These are phyloP conservation scores for Durio zibethinus DNA, from an alignment of 345 rosid genomes.

Conservation along the genomic window DNA sequence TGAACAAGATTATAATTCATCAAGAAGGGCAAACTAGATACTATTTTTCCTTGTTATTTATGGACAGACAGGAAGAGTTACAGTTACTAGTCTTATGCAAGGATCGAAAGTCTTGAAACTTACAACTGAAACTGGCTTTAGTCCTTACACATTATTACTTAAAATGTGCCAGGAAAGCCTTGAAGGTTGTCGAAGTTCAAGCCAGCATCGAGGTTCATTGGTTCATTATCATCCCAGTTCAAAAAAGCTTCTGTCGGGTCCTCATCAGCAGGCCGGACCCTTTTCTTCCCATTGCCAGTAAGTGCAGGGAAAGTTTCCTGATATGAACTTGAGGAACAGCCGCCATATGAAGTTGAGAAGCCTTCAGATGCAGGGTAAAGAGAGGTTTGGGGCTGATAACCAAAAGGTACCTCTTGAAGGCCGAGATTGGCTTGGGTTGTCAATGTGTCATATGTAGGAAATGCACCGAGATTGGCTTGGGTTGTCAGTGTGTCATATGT, in stretches of 20 bases:
- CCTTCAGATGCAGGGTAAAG: background rate
- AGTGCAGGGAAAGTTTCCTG: background rate
- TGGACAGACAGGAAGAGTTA: background rate
- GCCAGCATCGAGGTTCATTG: background rate
- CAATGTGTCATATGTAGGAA: slow-evolving; percentile 9
- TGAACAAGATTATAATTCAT: background rate
- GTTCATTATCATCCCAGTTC: slow-evolving; percentile 4
- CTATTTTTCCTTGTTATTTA: background rate
- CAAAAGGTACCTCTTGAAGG: background rate
- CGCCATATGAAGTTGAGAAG: background rate
- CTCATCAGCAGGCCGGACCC: background rate
- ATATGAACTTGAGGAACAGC: background rate
- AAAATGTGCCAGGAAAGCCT: background rate
- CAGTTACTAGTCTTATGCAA: slow-evolving; percentile 1
- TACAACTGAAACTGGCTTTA: background rate
- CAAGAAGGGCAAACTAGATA: background rate
- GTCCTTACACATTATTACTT: background rate
- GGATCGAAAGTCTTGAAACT: slow-evolving; percentile 3
- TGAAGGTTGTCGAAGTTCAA: background rate
- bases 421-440: background rate
- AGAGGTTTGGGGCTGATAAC: background rate
- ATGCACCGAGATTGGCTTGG: background rate
- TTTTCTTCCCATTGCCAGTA: background rate
- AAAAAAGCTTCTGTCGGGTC: background rate
- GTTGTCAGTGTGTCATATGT: slow-evolving; percentile 5